These are phyloP conservation scores for Macrocybe sp. DNA, from an alignment of 1,284 basidiomycete genomes.

Conservation along the genomic window DNA sequence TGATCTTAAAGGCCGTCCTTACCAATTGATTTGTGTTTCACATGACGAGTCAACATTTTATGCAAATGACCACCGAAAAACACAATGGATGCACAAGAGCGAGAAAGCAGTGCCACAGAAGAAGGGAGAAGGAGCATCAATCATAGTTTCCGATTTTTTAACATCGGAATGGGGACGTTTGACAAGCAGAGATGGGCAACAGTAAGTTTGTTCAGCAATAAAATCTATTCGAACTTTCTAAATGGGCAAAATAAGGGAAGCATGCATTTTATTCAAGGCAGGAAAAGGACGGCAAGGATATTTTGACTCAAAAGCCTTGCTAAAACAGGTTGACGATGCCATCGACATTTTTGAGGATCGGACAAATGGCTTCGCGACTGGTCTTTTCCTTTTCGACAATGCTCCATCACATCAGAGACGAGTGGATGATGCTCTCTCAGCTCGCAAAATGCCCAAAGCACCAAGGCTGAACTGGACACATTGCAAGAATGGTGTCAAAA, in stretches of 20 bases:
- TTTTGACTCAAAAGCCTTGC: slow-evolving; percentile 22
- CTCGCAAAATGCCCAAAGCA: too few relatives aligned
- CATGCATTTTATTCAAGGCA: slow-evolving; percentile 25
- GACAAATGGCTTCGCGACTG: slow-evolving; percentile 20
- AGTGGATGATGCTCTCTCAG: too few relatives aligned
- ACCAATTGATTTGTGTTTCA: slow-evolving; percentile 24
- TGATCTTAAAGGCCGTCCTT: slow-evolving; percentile 14
- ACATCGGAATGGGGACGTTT: slow-evolving; percentile 25
- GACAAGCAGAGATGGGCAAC: too few relatives aligned
- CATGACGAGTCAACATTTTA: slow-evolving; percentile 36
- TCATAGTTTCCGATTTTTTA: too few relatives aligned
- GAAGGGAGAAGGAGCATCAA: slow-evolving; percentile 34
- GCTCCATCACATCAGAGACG: too few relatives aligned
- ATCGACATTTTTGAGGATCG: slow-evolving; percentile 29
- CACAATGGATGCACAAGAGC: slow-evolving; percentile 22
- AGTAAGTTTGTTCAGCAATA: too few relatives aligned
- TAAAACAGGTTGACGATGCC: slow-evolving; percentile 22
- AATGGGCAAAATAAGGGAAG: too few relatives aligned
- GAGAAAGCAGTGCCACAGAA: slow-evolving; percentile 19
- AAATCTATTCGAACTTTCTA: too few relatives aligned
- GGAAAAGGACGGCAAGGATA: slow-evolving; percentile 31
- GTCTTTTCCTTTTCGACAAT: slow-evolving; percentile 29
- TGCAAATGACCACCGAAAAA: too few relatives aligned
- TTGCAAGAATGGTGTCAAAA: too few relatives aligned
- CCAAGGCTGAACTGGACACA: too few relatives aligned